Evolutionary conservation across 805 yeast species (phyloP), one percentile per base, ranked within the genome.

Genomic region (Candida suzukii): DNA sequence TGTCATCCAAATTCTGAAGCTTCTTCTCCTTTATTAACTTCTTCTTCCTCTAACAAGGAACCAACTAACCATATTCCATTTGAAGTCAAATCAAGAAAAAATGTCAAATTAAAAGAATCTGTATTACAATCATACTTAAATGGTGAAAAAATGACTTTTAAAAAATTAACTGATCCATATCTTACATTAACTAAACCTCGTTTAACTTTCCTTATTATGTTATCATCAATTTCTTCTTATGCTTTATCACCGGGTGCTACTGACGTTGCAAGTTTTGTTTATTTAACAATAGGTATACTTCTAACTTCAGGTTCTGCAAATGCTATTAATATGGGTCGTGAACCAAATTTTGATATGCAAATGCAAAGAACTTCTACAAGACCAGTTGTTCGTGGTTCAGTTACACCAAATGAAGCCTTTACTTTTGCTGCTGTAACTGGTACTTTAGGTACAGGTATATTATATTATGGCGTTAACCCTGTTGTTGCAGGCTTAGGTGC

Each of bases 271-370:
- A 81, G 86, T 46, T 71, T 93, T 38, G 53, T 85, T 26, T 78
- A 79, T 49, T 67, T 93, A 26, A 86, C 96, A 0, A 61, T 73
- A 0, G 99, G 99, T 14, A 93, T 97, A 0, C 76, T 91, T 1
- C 64, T 93, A 27, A 77, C 93, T 48, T 88, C 96, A 0, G 95
- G 95, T 11, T 80, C 96, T 2, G 99, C 99, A 2, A 93, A 93
- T 63, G 95, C 98, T 3, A 88, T 93, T 37, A 93, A 93, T 57
- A 91, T 90, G 95, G 98, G 88, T 2, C 70, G 99, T 50, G 99
- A 93, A 62, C 96, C 96, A 1, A 83, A 77, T 18, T 93, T 79
- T 56, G 99, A 93, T 57, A 71, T 75, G 37, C 73, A 75, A 56
- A 93, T 93, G 99, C 74, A 81, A 3, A 71, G 99, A 56, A 93